These are phyloP conservation scores for Isabelozyma pseudorhagii DNA, from an alignment of 805 yeast species.

Conservation along the genomic window DNA sequence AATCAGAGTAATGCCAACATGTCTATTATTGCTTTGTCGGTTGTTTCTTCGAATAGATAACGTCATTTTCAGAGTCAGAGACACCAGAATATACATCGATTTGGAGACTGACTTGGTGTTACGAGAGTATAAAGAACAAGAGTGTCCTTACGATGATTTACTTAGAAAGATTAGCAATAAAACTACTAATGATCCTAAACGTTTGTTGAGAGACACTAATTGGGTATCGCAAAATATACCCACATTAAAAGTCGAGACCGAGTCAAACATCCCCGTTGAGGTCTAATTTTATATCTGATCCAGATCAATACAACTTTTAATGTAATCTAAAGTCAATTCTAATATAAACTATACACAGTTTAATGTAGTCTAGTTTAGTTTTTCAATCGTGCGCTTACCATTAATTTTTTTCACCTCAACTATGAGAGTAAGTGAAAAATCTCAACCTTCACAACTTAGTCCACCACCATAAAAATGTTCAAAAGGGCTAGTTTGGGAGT, in stretches of 20 bases:
- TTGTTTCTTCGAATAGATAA: slow-evolving; percentile 87
- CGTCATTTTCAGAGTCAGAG: slow-evolving; percentile 79
- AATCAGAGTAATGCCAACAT: slow-evolving; percentile 83
- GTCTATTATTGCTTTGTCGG: slow-evolving; percentile 70
- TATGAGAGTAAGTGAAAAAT: not conserved
- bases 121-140: slow-evolving; percentile 72
- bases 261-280: not conserved
- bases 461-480: not conserved
- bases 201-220: slow-evolving; percentile 65
- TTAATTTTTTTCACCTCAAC: not conserved
- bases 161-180: slow-evolving; percentile 21
- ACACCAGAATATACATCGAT: slow-evolving; percentile 81
- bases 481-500: not conserved
- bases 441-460: not conserved
- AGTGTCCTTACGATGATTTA: slow-evolving; percentile 30
- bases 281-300: too few species aligned
- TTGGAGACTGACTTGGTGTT: slow-evolving; percentile 60
- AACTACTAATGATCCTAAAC: slow-evolving; percentile 34
- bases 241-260: slow-evolving; percentile 16
- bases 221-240: slow-evolving; percentile 67
- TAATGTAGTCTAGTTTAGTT: too few species aligned
- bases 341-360: too few species aligned
- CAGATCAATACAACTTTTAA: too few species aligned
- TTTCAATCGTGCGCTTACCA: not conserved
- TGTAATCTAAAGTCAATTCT: too few species aligned